These are phyloP conservation scores for Globisporangium okanoganense DNA, from an alignment of 352 stramenopile species.

Conservation along the genomic window DNA sequence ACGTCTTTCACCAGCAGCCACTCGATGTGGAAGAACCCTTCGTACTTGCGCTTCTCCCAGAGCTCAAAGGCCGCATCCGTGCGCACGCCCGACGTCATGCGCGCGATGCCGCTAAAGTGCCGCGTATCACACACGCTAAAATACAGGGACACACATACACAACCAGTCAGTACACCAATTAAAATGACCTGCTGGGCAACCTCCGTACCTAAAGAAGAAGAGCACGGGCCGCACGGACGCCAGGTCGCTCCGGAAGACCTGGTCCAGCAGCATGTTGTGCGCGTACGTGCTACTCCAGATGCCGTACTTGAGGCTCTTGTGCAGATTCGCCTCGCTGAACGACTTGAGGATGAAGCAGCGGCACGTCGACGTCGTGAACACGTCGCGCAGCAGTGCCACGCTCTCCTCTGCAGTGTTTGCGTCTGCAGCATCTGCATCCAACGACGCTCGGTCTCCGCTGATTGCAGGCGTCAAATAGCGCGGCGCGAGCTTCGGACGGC, in stretches of 20 bases:
- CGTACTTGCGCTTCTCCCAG: constrained; percentile 85
- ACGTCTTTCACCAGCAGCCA: constrained; percentile 85
- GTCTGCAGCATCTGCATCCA: background rate
- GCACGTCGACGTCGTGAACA: constrained; percentile 58
- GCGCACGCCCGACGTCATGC: constrained; percentile 66
- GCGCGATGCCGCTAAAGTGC: constrained; percentile 74
- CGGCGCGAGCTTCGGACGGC: constrained; percentile 38
- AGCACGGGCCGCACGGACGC: constrained; percentile 59
- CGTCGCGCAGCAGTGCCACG: constrained; percentile 39
- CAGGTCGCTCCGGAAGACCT: constrained; percentile 69
- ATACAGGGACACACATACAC: background rate
- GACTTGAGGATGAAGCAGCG: constrained; percentile 84
- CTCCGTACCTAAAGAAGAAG: constrained; percentile 70
- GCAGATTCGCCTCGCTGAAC: constrained; percentile 82
- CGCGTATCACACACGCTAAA: constrained; percentile 64
- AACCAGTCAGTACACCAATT: background rate
- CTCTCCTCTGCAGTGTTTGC: constrained; percentile 19
- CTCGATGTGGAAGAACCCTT: constrained; percentile 75
- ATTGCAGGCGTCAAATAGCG: constrained; percentile 23
- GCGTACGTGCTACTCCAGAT: constrained; percentile 75
- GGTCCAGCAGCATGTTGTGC: constrained; percentile 64
- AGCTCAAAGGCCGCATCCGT: constrained; percentile 52
- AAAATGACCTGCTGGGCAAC: background rate
- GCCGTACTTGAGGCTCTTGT: constrained; percentile 84
- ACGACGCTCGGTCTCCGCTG: background rate